Percentiles rank a stretch among this genome's conserved stretches.
Conservation (phyloP, 1,284 basidiomycete genomes). For the Singerocomus rubriflavus region DNA sequence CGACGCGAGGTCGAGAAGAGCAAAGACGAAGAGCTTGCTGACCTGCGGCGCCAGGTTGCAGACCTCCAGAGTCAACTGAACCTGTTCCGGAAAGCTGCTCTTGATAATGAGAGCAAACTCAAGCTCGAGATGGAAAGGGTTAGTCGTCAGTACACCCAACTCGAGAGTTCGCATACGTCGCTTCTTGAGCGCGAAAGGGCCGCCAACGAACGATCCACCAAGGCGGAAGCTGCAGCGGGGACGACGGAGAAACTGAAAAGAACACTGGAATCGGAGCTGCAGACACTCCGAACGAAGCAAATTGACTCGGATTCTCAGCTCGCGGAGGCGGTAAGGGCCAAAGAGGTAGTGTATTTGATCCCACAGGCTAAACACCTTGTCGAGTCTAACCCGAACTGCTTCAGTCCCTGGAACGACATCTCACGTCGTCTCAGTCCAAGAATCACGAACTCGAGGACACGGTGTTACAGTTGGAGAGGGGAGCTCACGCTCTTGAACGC, state of each 20-base stretch:
- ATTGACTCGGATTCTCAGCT: conserved; percentile 69
- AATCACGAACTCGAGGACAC: conserved; percentile 87
- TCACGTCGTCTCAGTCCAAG: conserved; percentile 69
- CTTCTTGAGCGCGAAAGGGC: conserved; percentile 57
- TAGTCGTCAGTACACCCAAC: conserved; percentile 51
- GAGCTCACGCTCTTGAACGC: conserved; percentile 70
- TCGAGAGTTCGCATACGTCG: conserved; percentile 59
- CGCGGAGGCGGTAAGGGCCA: conserved; percentile 57
- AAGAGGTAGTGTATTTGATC: conserved; percentile 57
- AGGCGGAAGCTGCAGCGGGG: conserved; percentile 51
- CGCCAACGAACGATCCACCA: conserved; percentile 51
- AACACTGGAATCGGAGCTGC: conserved; percentile 72
- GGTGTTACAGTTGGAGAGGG: conserved; percentile 79
- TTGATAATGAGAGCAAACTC: conserved; percentile 66
- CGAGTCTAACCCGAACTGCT: conserved; percentile 2
- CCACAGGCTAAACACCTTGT: not conserved
- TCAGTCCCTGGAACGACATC: conserved; percentile 65
- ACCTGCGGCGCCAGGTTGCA: conserved; percentile 67
- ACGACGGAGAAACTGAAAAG: conserved; percentile 74
- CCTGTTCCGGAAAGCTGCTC: conserved; percentile 52
- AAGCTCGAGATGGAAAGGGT: conserved; percentile 66
- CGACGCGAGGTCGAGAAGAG: conserved; percentile 84
- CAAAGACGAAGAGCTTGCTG: conserved; percentile 79
- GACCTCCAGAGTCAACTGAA: conserved; percentile 60
- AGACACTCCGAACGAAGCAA: conserved; percentile 67